Evolutionary conservation across 1,284 basidiomycete species (phyloP).

Genomic region (Apiotrichum laibachii): DNA sequence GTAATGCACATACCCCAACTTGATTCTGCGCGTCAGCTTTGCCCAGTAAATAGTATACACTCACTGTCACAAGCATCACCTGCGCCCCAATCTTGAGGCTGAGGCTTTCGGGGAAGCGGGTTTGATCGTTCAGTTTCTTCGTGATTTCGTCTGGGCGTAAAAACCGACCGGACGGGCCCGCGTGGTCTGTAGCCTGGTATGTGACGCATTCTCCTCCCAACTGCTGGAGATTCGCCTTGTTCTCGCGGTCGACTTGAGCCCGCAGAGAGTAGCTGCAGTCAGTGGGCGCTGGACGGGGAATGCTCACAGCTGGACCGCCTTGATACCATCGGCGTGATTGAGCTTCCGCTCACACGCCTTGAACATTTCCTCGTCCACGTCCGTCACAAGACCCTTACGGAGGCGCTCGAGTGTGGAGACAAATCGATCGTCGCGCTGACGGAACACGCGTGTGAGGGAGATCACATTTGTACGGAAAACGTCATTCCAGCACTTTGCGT

Average conservation of each 20-base stretch:
- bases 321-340: slow-evolving; percentile 32
- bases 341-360: slow-evolving; percentile 25
- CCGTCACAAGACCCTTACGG: slow-evolving; percentile 27
- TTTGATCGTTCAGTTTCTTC: slow-evolving; percentile 27
- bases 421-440: slow-evolving; percentile 55
- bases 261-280: slow-evolving; percentile 12
- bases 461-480: slow-evolving; percentile 26
- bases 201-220: slow-evolving; percentile 15
- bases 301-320: slow-evolving; percentile 41
- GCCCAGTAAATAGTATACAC: slow-evolving; percentile 2
- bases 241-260: slow-evolving; percentile 33
- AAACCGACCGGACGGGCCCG: slow-evolving; percentile 15
- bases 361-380: slow-evolving; percentile 24
- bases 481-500: slow-evolving; percentile 31
- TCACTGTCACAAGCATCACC: slow-evolving; percentile 43
- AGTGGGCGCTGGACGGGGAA: not conserved
- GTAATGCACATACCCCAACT: not conserved
- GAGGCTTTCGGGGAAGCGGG: slow-evolving; percentile 31
- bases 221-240: slow-evolving; percentile 23
- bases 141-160: slow-evolving; percentile 23
- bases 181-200: slow-evolving; percentile 26
- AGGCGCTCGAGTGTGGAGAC: slow-evolving; percentile 46
- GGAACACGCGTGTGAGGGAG: slow-evolving; percentile 73
- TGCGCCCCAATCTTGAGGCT: slow-evolving; percentile 36
- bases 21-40: slow-evolving; percentile 11